phyloP scores from a whole-genome alignment of 2,329 filamentous ascomycete species.

The Neoarthrinium moseri region DNA sequence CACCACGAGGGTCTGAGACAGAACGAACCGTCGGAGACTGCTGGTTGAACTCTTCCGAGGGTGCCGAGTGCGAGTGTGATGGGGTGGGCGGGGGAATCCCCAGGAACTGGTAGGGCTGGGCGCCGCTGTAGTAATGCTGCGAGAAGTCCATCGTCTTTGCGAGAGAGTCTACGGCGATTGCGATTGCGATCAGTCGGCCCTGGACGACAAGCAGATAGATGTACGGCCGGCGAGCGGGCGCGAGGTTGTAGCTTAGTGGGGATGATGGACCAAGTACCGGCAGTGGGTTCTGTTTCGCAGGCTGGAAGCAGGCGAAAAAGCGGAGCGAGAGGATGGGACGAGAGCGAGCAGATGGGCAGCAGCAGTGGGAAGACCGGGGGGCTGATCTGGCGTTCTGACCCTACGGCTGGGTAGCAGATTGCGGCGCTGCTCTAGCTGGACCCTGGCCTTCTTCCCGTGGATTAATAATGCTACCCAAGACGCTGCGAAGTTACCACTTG shows the following conservation, averaged over 20 bases:
- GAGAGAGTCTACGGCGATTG: background rate
- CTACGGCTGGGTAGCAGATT: no score
- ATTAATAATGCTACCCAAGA: no score
- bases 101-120: slow-evolving; percentile 55
- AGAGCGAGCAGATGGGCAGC: background rate
- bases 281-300: no score
- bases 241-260: slow-evolving; percentile 2
- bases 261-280: no score
- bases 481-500: no score
- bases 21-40: slow-evolving; percentile 55
- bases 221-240: background rate
- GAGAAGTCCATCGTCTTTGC: slow-evolving; percentile 55
- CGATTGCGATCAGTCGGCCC: background rate
- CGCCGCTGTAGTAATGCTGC: slow-evolving; percentile 46
- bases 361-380: background rate
- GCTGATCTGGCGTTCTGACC: no score
- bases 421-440: no score
- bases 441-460: no score
- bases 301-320: background rate
- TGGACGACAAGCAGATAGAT: background rate
- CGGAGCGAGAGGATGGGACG: slow-evolving; percentile 2
- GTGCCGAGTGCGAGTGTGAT: slow-evolving; percentile 53
- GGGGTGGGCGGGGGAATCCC: slow-evolving; percentile 53
- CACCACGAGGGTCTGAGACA: slow-evolving; percentile 11
- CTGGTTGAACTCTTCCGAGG: slow-evolving; percentile 53